A percentile compares a stretch with the other conserved stretches of the same genome.
Evolutionary conservation across 2,329 filamentous ascomycete genomes (phyloP).

Genomic region (Neodidymelliopsis sp.): DNA sequence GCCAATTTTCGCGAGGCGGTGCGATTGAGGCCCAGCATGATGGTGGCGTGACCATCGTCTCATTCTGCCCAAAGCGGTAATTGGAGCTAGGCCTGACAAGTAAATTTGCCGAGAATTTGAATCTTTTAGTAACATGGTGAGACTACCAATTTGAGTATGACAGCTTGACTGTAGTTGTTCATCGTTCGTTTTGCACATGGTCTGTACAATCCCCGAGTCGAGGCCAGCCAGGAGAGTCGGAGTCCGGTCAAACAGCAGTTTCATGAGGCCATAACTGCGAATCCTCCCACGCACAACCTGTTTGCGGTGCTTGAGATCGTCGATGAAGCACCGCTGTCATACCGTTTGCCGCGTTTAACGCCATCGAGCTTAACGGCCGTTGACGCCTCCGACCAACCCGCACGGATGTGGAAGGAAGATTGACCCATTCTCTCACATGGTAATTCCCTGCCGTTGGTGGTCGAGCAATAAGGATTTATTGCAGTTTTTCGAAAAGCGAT

Average conservation of each 20-base stretch:
- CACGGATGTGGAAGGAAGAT: constrained; percentile 3
- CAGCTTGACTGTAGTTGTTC: neutral
- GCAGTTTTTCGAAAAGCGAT: too few relatives aligned
- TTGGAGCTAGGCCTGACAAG: constrained; percentile 1
- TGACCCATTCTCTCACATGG: neutral
- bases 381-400: neutral
- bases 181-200: neutral
- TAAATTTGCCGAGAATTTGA: constrained; percentile 5
- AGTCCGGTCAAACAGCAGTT: neutral
- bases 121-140: neutral
- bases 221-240: neutral
- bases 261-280: neutral
- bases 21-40: constrained; percentile 14
- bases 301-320: constrained; percentile 5
- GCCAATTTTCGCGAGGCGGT: constrained; percentile 11
- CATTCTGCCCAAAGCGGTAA: constrained; percentile 15
- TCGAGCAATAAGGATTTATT: too few relatives aligned
- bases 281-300: neutral
- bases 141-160: neutral
- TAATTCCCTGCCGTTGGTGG: neutral
- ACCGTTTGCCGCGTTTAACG: constrained; percentile 3
- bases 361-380: constrained; percentile 2
- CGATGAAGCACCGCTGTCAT: constrained; percentile 1
- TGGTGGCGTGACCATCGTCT: constrained; percentile 28
- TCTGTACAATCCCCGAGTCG: too few relatives aligned